Percentiles rank a stretch among this genome's conserved stretches.
Evolutionary conservation across 2,329 filamentous ascomycete species (phyloP).

Genomic region (Ilyonectria sp.): DNA sequence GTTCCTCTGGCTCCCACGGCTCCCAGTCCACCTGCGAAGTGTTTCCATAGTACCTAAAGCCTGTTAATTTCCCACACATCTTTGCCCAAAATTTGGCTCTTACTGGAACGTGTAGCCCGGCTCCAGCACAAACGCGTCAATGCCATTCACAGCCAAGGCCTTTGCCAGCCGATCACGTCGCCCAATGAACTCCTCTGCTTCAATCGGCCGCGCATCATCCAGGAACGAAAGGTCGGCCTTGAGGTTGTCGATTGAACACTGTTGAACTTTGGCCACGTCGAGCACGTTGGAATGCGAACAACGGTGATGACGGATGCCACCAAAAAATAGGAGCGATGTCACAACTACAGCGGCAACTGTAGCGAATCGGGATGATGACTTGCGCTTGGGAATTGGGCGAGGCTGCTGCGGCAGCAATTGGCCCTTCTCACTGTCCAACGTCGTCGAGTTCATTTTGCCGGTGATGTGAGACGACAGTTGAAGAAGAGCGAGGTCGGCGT

Average conservation of each 20-base stretch:
- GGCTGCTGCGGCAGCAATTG: slow-evolving; percentile 23
- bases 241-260: slow-evolving; percentile 69
- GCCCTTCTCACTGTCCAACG: slow-evolving; percentile 22
- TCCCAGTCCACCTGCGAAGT: slow-evolving; percentile 75
- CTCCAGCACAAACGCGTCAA: slow-evolving; percentile 74
- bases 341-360: slow-evolving; percentile 16
- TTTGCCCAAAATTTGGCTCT: neutral
- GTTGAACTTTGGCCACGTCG: slow-evolving; percentile 39
- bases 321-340: slow-evolving; percentile 16
- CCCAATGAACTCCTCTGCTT: slow-evolving; percentile 66
- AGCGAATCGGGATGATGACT: slow-evolving; percentile 16
- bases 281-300: slow-evolving; percentile 13
- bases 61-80: neutral
- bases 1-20: slow-evolving; percentile 75
- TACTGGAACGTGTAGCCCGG: slow-evolving; percentile 76
- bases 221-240: slow-evolving; percentile 67
- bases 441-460: slow-evolving; percentile 1
- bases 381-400: slow-evolving; percentile 2
- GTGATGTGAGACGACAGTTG: slow-evolving; percentile 5
- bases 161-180: slow-evolving; percentile 70
- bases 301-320: slow-evolving; percentile 21
- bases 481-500: slow-evolving; percentile 2
- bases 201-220: slow-evolving; percentile 62
- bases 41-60: slow-evolving; percentile 69
- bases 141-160: slow-evolving; percentile 64